A percentile compares a stretch with the other conserved stretches of the same genome.
These are phyloP conservation scores for Leccinum rimulosum DNA, from an alignment of 768 basidiomycete genomes.

Conservation along the genomic window DNA sequence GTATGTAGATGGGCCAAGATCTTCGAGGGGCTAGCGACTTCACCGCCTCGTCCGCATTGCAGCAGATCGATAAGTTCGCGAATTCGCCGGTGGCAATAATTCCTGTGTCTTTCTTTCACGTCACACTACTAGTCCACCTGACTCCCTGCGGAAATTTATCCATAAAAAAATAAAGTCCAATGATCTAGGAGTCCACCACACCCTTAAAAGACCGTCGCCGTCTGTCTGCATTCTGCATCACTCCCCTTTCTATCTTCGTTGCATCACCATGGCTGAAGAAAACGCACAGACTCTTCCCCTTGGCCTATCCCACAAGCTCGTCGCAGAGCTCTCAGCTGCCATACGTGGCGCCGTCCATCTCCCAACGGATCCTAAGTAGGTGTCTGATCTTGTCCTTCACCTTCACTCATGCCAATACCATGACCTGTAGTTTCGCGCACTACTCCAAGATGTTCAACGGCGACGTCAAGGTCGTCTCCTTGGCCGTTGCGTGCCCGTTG, in stretches of 20 bases:
- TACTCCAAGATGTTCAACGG: conserved; percentile 69
- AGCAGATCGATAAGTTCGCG: not conserved
- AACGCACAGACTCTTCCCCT: not conserved
- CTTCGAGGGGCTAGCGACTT: not conserved
- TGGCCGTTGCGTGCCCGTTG: conserved; percentile 68
- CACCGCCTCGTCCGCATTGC: conserved; percentile 16
- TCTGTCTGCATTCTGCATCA: conserved; percentile 2
- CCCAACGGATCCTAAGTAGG: conserved; percentile 42
- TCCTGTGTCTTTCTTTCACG: not conserved
- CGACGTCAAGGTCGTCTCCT: conserved; percentile 57
- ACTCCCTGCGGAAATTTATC: not conserved
- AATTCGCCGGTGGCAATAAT: not conserved
- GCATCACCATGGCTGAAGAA: conserved; percentile 16
- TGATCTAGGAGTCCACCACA: not conserved
- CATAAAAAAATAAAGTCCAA: conserved; percentile 12
- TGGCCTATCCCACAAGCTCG: conserved; percentile 28
- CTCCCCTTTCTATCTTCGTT: not conserved
- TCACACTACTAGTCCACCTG: not conserved
- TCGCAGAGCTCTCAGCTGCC: conserved; percentile 43
- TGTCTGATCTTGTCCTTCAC: not conserved
- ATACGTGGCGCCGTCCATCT: conserved; percentile 49
- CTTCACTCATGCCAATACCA: conserved; percentile 1
- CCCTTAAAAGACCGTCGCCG: conserved; percentile 16
- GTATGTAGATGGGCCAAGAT: not conserved
- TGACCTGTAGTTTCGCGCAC: conserved; percentile 26